phyloP scores from a whole-genome alignment of 2,329 filamentous ascomycete genomes.

The Pseudogymnoascus sp. region DNA sequence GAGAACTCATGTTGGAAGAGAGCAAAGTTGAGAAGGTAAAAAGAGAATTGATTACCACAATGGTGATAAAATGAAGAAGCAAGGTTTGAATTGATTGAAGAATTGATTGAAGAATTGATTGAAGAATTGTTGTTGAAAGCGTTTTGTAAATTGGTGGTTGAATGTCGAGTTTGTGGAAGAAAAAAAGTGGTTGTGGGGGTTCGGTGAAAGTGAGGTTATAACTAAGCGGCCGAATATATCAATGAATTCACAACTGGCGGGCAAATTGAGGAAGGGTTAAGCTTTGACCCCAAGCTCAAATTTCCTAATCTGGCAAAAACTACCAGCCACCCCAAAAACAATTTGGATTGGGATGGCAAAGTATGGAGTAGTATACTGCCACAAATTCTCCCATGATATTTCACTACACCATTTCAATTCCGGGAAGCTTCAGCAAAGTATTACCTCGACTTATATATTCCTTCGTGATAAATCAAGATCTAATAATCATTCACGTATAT shows the following conservation, averaged over 20 bases:
- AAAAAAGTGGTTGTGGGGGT: not conserved
- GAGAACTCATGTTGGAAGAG: slow-evolving; percentile 5
- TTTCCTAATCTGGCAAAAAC: slow-evolving; percentile 2
- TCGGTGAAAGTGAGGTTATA: slow-evolving; percentile 7
- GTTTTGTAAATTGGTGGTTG: not conserved
- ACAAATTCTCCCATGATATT: not conserved
- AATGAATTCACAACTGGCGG: slow-evolving; percentile 2
- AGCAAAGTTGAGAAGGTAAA: not conserved
- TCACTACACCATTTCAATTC: not conserved
- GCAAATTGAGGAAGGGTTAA: not conserved
- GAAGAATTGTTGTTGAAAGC: not conserved
- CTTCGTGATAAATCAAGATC: not conserved
- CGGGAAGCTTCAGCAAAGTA: not conserved
- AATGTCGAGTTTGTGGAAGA: not conserved
- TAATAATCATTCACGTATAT: not conserved
- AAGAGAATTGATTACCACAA: not conserved
- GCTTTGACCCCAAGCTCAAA: slow-evolving; percentile 1
- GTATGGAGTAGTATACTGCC: not conserved
- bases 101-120: not conserved
- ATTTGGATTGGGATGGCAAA: not conserved
- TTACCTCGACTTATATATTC: not conserved
- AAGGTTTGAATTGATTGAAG: not conserved
- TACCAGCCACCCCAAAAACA: not conserved
- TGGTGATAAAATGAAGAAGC: not conserved
- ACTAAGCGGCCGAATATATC: not conserved